Conservation (phyloP, 495 filamentous ascomycete genomes). For the Hyphodiscus hymeniophilus region DNA sequence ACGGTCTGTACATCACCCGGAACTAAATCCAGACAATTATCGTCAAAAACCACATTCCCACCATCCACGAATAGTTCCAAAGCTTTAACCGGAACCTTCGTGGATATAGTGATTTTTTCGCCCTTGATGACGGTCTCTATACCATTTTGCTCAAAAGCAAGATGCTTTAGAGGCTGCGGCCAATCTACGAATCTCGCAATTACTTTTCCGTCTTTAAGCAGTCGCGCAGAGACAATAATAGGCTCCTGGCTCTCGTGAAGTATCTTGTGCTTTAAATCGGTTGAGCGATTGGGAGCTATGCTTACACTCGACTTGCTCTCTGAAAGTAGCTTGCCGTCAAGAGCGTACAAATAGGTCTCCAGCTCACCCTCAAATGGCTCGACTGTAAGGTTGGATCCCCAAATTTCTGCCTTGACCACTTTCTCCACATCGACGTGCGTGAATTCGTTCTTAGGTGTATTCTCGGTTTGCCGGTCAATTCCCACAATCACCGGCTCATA, state of each 20-base stretch:
- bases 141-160: background rate
- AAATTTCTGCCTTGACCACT: background rate
- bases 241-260: too few species aligned
- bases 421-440: background rate
- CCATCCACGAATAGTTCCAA: background rate
- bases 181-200: constrained; percentile 1
- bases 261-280: too few species aligned
- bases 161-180: background rate
- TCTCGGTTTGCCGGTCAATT: background rate
- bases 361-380: background rate
- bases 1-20: background rate
- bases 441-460: background rate
- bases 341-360: background rate
- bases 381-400: background rate
- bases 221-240: background rate
- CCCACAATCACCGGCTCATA: background rate
- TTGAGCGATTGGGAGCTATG: background rate
- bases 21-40: background rate
- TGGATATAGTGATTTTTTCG: background rate
- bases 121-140: background rate
- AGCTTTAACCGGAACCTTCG: background rate
- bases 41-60: background rate
- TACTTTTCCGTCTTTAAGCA: background rate
- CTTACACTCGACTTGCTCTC: background rate
- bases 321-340: background rate